Evolutionary conservation across 768 basidiomycete genomes (phyloP).

Genomic region (Mycena rebaudengoi): DNA sequence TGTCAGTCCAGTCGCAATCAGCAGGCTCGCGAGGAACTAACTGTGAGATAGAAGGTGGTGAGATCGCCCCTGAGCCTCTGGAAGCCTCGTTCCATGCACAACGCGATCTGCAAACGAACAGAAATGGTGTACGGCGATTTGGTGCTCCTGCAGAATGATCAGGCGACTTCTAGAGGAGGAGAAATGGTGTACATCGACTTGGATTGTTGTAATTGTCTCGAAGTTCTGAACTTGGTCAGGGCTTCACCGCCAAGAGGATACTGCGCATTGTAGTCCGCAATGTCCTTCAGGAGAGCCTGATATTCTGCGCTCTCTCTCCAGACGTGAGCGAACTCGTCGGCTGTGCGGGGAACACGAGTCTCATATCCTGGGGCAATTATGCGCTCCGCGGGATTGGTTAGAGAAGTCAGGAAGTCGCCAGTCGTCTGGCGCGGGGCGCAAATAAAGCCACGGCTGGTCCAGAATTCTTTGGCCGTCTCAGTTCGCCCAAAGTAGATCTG

Average conservation of each 20-base stretch:
- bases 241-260: constrained; percentile 36
- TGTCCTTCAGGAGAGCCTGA: constrained; percentile 34
- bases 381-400: constrained; percentile 50
- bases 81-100: constrained; percentile 55
- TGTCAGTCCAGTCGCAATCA: background rate
- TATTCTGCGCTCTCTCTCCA: constrained; percentile 48
- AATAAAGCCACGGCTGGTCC: constrained; percentile 54
- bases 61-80: constrained; percentile 54
- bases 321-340: constrained; percentile 49
- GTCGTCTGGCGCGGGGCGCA: constrained; percentile 54
- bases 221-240: constrained; percentile 41
- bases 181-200: constrained; percentile 39
- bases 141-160: constrained; percentile 22
- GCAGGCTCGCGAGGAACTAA: background rate
- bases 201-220: constrained; percentile 42
- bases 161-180: background rate
- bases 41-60: constrained; percentile 26
- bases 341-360: constrained; percentile 48
- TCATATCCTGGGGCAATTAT: constrained; percentile 43
- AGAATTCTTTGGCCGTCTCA: constrained; percentile 50
- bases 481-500: constrained; percentile 57
- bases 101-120: constrained; percentile 51
- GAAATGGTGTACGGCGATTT: constrained; percentile 53
- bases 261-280: constrained; percentile 41
- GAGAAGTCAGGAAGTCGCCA: constrained; percentile 55